phyloP scores from a whole-genome alignment of 106 monocot genomes.

The Ottelia alismoides region DNA sequence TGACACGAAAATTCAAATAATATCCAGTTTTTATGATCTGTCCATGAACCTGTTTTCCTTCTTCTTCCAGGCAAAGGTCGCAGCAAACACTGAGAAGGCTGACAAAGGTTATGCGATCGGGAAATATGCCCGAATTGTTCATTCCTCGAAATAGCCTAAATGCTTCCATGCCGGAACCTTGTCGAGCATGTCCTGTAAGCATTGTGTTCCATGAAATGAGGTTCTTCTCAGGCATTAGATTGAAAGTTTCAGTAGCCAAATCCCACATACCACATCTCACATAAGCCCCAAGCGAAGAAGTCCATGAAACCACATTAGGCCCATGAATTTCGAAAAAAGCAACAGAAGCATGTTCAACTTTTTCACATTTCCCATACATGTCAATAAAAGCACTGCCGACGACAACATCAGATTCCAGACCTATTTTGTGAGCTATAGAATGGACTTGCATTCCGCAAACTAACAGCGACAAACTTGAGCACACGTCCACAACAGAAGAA shows the following conservation, averaged over 20 bases:
- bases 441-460: slow-evolving; percentile 25
- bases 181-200: slow-evolving; percentile 28
- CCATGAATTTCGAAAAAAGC: slow-evolving; percentile 23
- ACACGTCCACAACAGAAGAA: slow-evolving; percentile 26
- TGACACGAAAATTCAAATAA: slow-evolving; percentile 16
- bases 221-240: slow-evolving; percentile 29
- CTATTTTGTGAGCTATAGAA: slow-evolving; percentile 21
- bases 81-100: slow-evolving; percentile 22
- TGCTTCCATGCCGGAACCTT: slow-evolving; percentile 20
- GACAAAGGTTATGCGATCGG: slow-evolving; percentile 27
- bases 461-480: slow-evolving; percentile 12
- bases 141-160: slow-evolving; percentile 25
- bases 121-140: slow-evolving; percentile 24
- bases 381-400: slow-evolving; percentile 35
- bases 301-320: slow-evolving; percentile 35
- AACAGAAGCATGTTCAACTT: slow-evolving; percentile 11
- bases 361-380: slow-evolving; percentile 38
- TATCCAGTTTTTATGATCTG: slow-evolving; percentile 36
- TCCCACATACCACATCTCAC: slow-evolving; percentile 34
- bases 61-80: slow-evolving; percentile 18
- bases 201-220: slow-evolving; percentile 42
- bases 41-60: slow-evolving; percentile 36
- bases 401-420: slow-evolving; percentile 25
- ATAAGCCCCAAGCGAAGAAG: slow-evolving; percentile 25
- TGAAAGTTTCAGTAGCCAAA: slow-evolving; percentile 22